Base-by-base conservation (phyloP, 2,329 filamentous ascomycete species). In the Parascedosporium putredinis region DNA sequence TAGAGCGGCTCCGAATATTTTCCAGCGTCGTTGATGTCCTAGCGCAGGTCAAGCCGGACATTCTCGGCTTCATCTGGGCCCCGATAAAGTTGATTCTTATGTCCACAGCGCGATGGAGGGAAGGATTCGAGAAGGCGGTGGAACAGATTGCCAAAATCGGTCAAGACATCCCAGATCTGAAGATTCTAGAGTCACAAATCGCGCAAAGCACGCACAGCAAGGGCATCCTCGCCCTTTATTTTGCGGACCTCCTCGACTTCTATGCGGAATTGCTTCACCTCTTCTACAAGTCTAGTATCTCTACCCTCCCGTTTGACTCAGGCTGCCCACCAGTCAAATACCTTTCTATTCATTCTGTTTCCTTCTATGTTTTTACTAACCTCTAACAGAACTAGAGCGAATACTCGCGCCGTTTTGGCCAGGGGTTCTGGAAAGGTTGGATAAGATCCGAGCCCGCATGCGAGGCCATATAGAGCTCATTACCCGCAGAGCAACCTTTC, bases 31-130 rank as follows among this genome's bases (percentile, higher is more conserved):
- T 45, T 14, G 23, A 45, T 12, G 43, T 45, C 14, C 31, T 45
- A 5, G 43, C 31, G 12, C 43, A 45, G 25, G 23, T 8, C 14
- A 29, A 45, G 43, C 10, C 43, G 12, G 43, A 45, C 12, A 27
- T 45, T 5, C 12, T 31, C 23, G 43, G 23, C 10, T 7, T 31
- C 14, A 18, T 45, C 16, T 45, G 43, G 23, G 43, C 23, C 2
- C 43, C 43, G 5, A 45, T 47, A 18, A 47, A 47, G 14, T 20
- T 47, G 16, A 25, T 47, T 31, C 27, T 47, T n/a, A 23, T 47
- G 45, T 47, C 25, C 25, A 47, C 45, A 14, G 1, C 6, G 3
- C 25, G 34, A 47, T 47, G 45, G 45, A 25, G 10, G n/a, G 3
- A 34, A 22, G 45, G 45, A 29, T 34, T 34, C 6, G 27, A 47